Evolutionary conservation across 1,284 basidiomycete species (phyloP), one percentile per base, ranked within the genome.

Genomic region (Ustilago hordei): DNA sequence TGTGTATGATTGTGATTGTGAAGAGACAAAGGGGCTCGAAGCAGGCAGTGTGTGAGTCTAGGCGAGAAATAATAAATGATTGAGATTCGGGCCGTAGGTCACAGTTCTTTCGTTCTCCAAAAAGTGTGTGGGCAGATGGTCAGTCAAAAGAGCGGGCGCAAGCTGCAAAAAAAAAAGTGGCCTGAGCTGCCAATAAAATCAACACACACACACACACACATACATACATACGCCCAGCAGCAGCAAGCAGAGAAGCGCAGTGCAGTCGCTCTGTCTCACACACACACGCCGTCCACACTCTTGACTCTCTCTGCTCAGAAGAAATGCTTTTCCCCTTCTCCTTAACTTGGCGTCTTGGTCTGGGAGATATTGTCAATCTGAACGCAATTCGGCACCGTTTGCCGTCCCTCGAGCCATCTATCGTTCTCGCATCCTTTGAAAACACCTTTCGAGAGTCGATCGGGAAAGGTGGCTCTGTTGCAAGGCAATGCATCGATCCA

Each of bases 1-100:
- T 34, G 60, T 50, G 52, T 55, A 31, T 55, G 32, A 39, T 34
- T 60, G 58, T 39, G 47, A 36, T 47, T 39, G 50, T 32, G 39
- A n/a, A 28, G 47, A 53, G 34, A 54, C 63, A 64, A 64, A 64
- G 56, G 50, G 56, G 63, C 56, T 43, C n/a, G 43, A 19, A 43
- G 60, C 60, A 61, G 52, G 60, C 52, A 55, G 60, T 61, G 36
- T 54, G 53, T 38, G 34, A 53, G 59, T 60, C 31, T 53, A 45
- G 43, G 39, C 45, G 1, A 38, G 28, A 19, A 55, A 50, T 12
- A 15, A 17, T 45, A 28, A 28, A 28, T 28, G 23, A 28, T 28
- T 28, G 23, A 3, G 23, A 28, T 28, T 3, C 23, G 23, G 23
- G 23, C 23, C 23, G 23, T 28, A 3, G 23, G 23, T 28, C 23